phyloP scores from a whole-genome alignment of 2,329 filamentous ascomycete species.

The Fusarium sacchari region DNA sequence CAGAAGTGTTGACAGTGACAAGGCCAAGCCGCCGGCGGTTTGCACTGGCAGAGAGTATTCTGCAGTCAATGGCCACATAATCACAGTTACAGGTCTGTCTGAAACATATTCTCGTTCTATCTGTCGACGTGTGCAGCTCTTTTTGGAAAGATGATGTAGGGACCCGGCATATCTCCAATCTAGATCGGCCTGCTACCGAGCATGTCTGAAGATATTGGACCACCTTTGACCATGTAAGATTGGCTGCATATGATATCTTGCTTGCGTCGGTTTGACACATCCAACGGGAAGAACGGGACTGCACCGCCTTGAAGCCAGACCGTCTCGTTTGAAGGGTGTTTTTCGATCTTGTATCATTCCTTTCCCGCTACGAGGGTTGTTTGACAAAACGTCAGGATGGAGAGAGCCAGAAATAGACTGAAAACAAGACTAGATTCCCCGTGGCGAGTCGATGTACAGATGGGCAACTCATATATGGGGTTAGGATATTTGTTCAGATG shows the following conservation, averaged over 20 bases:
- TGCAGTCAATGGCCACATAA: not conserved
- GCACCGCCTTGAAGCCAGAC: conserved; percentile 2
- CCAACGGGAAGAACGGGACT: conserved; percentile 23
- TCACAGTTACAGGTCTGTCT: not conserved
- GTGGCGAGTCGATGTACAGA: not conserved
- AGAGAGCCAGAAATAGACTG: conserved; percentile 30
- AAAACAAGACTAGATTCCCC: conserved; percentile 26
- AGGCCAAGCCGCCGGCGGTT: not conserved
- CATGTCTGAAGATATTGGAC: not conserved
- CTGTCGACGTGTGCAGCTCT: not conserved
- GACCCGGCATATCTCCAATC: conserved; percentile 17
- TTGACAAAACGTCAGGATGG: conserved; percentile 23
- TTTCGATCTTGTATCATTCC: conserved; percentile 4
- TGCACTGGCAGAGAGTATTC: conserved; percentile 12
- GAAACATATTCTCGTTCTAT: not conserved
- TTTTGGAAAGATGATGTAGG: conserved; percentile 28
- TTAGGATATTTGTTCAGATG: not conserved
- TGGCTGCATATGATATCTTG: conserved; percentile 1
- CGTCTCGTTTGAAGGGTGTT: conserved; percentile 10
- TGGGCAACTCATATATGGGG: not conserved
- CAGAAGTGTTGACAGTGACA: conserved; percentile 10
- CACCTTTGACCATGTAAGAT: conserved; percentile 6
- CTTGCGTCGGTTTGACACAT: conserved; percentile 31
- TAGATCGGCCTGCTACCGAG: conserved; percentile 18
- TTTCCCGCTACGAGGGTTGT: conserved; percentile 2